A percentile compares a stretch with the other conserved stretches of the same genome.
Conservation (phyloP, 441 rosid genomes). For the Erysimum cheiri region DNA sequence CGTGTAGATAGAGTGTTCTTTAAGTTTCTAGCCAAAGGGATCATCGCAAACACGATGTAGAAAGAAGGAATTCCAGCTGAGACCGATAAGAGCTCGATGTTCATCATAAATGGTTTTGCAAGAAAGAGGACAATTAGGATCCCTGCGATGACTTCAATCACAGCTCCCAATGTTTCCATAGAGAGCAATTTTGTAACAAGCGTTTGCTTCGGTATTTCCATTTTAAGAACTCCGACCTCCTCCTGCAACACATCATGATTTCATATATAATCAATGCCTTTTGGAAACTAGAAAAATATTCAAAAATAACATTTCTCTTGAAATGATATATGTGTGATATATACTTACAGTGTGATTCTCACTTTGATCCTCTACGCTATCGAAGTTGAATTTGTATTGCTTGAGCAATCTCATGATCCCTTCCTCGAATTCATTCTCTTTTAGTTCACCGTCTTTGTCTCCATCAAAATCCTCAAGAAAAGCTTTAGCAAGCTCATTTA, state of each 20-base stretch:
- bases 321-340: background rate
- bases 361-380: background rate
- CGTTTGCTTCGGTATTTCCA: constrained; percentile 9
- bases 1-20: constrained; percentile 41
- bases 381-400: constrained; percentile 9
- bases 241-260: constrained; percentile 18
- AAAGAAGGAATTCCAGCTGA: constrained; percentile 57
- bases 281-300: background rate
- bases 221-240: constrained; percentile 9
- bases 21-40: constrained; percentile 57
- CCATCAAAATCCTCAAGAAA: constrained; percentile 18
- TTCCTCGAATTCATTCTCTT: constrained; percentile 19
- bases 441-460: constrained; percentile 6
- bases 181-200: constrained; percentile 24
- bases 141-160: constrained; percentile 47
- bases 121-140: constrained; percentile 48
- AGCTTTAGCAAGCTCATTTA: constrained; percentile 1
- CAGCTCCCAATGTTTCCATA: constrained; percentile 38
- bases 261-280: background rate
- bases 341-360: constrained; percentile 26
- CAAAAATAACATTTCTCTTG: background rate
- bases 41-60: constrained; percentile 52
- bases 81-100: constrained; percentile 45
- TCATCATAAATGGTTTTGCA: constrained; percentile 55
- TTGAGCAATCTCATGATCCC: background rate